phyloP scores from a whole-genome alignment of 345 rosid species.

The Geranium brycei region DNA sequence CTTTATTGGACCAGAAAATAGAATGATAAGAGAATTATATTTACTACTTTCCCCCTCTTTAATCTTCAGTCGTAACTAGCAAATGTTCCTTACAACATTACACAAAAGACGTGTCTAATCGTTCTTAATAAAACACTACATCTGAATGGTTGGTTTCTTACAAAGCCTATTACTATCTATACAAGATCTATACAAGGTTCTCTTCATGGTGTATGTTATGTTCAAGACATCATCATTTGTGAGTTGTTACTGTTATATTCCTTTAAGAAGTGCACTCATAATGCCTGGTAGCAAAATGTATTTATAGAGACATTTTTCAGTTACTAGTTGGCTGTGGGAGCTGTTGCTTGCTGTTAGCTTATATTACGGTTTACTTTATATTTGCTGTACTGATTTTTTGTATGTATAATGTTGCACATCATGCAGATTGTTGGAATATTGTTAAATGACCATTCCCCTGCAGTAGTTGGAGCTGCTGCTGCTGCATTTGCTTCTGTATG shows the following conservation, averaged over 20 bases:
- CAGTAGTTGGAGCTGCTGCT: conserved; percentile 93
- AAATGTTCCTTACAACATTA: no score
- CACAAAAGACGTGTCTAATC: not conserved
- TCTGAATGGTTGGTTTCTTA: not conserved
- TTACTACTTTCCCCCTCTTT: not conserved
- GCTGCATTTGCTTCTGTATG: conserved; percentile 80
- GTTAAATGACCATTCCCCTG: conserved; percentile 76
- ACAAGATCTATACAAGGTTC: not conserved
- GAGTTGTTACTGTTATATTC: no score
- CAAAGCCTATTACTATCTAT: not conserved
- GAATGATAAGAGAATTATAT: not conserved
- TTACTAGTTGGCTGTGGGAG: not conserved
- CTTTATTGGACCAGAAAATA: not conserved
- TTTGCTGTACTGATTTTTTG: not conserved
- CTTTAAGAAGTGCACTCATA: not conserved
- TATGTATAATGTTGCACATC: conserved; percentile 4
- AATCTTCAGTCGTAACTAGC: not conserved
- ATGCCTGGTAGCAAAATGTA: not conserved
- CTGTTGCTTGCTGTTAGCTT: not conserved
- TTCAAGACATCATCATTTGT: not conserved
- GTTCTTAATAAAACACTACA: not conserved
- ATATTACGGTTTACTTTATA: not conserved
- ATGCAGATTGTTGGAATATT: conserved; percentile 74
- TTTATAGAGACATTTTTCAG: not conserved
- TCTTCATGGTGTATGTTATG: not conserved